Evolutionary conservation across 768 basidiomycete genomes (phyloP), one percentile per base, ranked within the genome.

Genomic region (Cystofilobasidium capitatum): DNA sequence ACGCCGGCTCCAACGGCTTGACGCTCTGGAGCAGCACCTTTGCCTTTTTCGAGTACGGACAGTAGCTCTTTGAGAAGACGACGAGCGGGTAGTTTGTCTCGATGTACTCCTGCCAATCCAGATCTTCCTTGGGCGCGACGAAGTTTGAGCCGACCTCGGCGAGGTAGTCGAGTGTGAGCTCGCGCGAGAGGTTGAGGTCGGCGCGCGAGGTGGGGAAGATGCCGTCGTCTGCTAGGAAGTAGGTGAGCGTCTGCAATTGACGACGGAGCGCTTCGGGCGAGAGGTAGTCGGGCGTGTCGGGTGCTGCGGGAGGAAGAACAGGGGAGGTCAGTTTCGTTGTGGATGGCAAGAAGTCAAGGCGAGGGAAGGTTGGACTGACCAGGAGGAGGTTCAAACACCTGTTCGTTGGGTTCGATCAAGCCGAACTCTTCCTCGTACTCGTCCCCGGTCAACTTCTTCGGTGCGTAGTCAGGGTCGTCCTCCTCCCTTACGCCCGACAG

Each of bases 41-140:
- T 1, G 75, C 76, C 37, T 75, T 73, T 58, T 70, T 71, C 14
- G 76, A 78, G 70, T 76, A 78, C 20, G 76, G 77, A 69, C 77
- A 78, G 70, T 76, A 74, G n/a, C n/a, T n/a, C 72, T 76, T 77
- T 24, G 74, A 75, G 47, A 77, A 77, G 31, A 78, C 70, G 33
- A 74, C 71, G 26, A 75, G 61, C 54, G 72, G 70, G 62, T 75
- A 75, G 42, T 69, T 24, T 60, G 73, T 71, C 59, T 74, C 74
- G 31, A 74, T 71, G 42, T 70, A 71, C 22, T 72, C 71, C 22
- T 69, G 69, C 76, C 76, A 77, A n/a, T 73, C 74, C 14, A 74
- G 70, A 35, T 71, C 71, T 12, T 29, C 37, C 57, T 61, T 37
- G 69, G 71, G 37, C 70, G 72, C 13, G 71, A 72, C 3, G 70